Evolutionary conservation across 331 rosid species (phyloP).

Genomic region (Arachis monticola): DNA sequence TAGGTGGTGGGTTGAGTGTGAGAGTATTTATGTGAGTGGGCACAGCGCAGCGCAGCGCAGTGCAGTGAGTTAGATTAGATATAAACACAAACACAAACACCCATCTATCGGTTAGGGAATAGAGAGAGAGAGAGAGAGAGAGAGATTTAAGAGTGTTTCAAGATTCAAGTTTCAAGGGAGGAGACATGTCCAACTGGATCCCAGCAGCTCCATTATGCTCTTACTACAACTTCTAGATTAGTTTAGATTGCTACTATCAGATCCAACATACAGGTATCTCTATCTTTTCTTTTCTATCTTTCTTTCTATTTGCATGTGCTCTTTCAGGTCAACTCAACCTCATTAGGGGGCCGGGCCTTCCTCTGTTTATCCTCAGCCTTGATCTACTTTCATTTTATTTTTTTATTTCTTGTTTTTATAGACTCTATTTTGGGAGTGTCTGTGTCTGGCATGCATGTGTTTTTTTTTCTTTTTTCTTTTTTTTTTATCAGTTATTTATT

Average conservation of each 20-base stretch:
- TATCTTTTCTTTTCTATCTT: slow-evolving; percentile 26
- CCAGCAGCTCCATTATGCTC: slow-evolving; percentile 47
- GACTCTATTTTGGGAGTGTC: neutral
- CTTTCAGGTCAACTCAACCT: slow-evolving; percentile 50
- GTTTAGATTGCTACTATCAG: slow-evolving; percentile 29
- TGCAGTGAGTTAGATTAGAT: too few species aligned
- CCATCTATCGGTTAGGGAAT: too few species aligned
- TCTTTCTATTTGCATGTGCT: slow-evolving; percentile 54
- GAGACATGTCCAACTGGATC: slow-evolving; percentile 68
- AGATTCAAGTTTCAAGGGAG: slow-evolving; percentile 40
- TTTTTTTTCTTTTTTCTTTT: neutral
- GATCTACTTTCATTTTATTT: neutral
- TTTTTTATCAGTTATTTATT: neutral
- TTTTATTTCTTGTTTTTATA: neutral
- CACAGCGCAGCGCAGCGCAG: neutral
- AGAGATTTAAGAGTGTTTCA: neutral
- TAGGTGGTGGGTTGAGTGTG: slow-evolving; percentile 33
- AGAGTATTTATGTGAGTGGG: slow-evolving; percentile 26
- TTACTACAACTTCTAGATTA: slow-evolving; percentile 42
- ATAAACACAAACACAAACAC: too few species aligned
- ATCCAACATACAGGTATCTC: slow-evolving; percentile 63
- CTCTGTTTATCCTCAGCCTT: neutral
- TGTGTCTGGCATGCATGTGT: slow-evolving; percentile 6
- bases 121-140: neutral
- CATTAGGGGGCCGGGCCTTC: slow-evolving; percentile 34